phyloP scores from a whole-genome alignment of 495 filamentous ascomycete genomes.

The Tuber umbilicatum region DNA sequence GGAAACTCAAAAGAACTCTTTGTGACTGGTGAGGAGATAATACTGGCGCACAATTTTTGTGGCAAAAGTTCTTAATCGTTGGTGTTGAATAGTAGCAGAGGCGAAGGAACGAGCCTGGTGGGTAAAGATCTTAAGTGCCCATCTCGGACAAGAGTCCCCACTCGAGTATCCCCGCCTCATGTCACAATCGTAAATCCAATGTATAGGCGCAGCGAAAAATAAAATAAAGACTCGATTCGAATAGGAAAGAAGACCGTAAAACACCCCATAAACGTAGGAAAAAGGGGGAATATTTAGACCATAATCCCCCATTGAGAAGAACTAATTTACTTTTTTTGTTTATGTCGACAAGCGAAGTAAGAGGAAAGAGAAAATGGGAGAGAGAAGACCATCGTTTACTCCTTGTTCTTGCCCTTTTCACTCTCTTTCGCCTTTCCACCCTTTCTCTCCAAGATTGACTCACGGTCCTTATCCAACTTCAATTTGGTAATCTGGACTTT shows the following conservation, averaged over 20 bases:
- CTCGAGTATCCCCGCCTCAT: background rate
- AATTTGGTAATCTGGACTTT: constrained; percentile 96
- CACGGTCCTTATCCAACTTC: constrained; percentile 97
- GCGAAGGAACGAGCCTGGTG: background rate
- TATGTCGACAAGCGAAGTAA: constrained; percentile 28
- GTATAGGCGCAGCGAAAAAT: background rate
- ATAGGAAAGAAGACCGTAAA: constrained; percentile 37
- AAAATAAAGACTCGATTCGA: constrained; percentile 4
- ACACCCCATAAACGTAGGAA: constrained; percentile 24
- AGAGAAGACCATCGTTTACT: constrained; percentile 27
- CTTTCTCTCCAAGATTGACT: constrained; percentile 80
- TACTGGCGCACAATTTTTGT: constrained; percentile 12
- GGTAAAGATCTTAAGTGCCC: background rate
- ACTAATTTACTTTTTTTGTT: constrained; percentile 39
- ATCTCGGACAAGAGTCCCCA: background rate
- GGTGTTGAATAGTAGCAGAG: background rate
- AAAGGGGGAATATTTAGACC: constrained; percentile 31
- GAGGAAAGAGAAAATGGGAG: constrained; percentile 20
- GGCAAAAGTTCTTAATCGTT: constrained; percentile 47
- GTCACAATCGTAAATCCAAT: background rate
- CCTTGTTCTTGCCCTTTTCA: constrained; percentile 41
- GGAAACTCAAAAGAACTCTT: constrained; percentile 35
- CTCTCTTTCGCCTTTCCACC: constrained; percentile 51
- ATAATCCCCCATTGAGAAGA: constrained; percentile 13
- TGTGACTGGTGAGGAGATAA: constrained; percentile 68